phyloP scores from a whole-genome alignment of 495 filamentous ascomycete species.

The Neurospora sp. region DNA sequence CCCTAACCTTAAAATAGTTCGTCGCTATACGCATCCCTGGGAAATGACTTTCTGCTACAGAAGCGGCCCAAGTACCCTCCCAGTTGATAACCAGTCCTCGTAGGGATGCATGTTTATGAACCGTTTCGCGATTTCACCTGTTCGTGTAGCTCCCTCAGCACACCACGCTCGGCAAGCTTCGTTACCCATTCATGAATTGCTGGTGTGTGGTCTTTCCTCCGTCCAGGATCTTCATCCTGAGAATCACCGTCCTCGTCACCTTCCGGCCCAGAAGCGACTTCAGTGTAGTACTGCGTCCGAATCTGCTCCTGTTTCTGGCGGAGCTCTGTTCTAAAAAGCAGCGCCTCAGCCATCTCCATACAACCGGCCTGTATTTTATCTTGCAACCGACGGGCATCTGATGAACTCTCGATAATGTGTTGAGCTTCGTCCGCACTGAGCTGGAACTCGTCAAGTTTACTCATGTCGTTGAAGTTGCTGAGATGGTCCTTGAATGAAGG shows the following conservation, averaged over 20 bases:
- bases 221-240: conserved; percentile 18
- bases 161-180: conserved; percentile 30
- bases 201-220: conserved; percentile 31
- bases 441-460: conserved; percentile 13
- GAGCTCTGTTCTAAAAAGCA: conserved; percentile 9
- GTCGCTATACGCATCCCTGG: background rate
- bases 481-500: background rate
- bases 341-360: conserved; percentile 9
- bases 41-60: background rate
- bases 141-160: conserved; percentile 22
- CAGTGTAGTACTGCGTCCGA: conserved; percentile 15
- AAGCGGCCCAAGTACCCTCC: background rate
- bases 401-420: conserved; percentile 3
- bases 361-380: background rate
- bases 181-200: conserved; percentile 36
- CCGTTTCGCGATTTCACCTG: conserved; percentile 8
- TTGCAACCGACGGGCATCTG: background rate
- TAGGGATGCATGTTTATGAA: background rate
- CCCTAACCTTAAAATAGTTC: background rate
- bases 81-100: background rate
- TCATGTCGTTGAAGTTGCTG: conserved; percentile 1
- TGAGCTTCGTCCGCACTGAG: conserved; percentile 8
- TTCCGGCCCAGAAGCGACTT: conserved; percentile 7
- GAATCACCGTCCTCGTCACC: conserved; percentile 9
- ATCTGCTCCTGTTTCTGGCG: conserved; percentile 15